Evolutionary conservation across 2,329 filamentous ascomycete species (phyloP), one percentile per base, ranked within the genome.

Genomic region (Aureobasidium vineae): DNA sequence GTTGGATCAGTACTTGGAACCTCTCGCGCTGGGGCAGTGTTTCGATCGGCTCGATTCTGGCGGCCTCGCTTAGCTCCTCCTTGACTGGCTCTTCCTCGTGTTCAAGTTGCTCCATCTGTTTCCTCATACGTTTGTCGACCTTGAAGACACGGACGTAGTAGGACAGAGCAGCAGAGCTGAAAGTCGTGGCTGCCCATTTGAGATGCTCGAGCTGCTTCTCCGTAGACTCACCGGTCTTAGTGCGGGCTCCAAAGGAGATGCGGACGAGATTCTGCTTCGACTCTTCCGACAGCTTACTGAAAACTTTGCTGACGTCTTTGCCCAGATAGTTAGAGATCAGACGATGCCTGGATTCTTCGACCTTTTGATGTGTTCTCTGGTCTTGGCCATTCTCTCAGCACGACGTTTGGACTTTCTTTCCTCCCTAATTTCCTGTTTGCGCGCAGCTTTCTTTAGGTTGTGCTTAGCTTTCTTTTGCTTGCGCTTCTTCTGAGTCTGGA

Each of bases 191-290:
- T 40, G 52, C 52, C 52, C 52, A 56, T 23, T 40, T 31, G 36
- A 56, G 52, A 26, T 56, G 52, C 33, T 40, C 19, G 52, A 56
- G 52, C 52, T 40, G 38, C 6, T 56, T 26, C n/a, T 40, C n/a
- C 5, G 31, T n/a, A 21, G 31, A 56, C 3, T 23, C 15, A 16
- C 52, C n/a, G n/a, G 8, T 16, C 15, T 40, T n/a, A 23, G 33
- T 8, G n/a, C 5, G 52, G 4, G 52, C 52, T 6, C 40, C 33
- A 19, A 2, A 26, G 1, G 52, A 38, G 13, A 56, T 56, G 33
- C 52, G 52, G 15, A 19, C 2, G 15, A 56, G 52, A 10, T 56
- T 56, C 5, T 38, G 15, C 23, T 5, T 56, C n/a, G 52, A 36
- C 16, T 31, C 7, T n/a, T 10, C 8, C 7, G 47, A 28, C 15